phyloP scores from a whole-genome alignment of 768 basidiomycete species.

The Pisolithus marmoratus region DNA sequence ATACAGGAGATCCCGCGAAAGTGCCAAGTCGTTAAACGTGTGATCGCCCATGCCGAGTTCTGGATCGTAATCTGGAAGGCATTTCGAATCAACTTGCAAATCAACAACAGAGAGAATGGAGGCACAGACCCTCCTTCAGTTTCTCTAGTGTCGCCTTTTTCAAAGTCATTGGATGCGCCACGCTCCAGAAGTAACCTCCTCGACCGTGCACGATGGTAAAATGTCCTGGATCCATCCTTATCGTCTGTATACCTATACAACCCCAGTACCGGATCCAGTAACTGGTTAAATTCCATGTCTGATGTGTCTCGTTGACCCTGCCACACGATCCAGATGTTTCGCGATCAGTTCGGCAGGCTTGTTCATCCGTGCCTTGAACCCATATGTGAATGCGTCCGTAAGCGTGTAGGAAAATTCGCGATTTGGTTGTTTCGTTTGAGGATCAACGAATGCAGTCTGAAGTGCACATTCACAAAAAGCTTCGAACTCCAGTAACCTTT shows the following conservation, averaged over 20 bases:
- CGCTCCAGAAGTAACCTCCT: conserved; percentile 80
- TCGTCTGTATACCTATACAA: conserved; percentile 87
- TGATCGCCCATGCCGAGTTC: conserved; percentile 92
- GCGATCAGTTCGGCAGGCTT: conserved; percentile 94
- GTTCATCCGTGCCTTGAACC: conserved; percentile 69
- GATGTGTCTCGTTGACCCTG: conserved; percentile 70
- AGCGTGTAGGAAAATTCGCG: conserved; percentile 62
- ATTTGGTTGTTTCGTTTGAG: conserved; percentile 35
- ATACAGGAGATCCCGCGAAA: conserved; percentile 67
- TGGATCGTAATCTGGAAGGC: conserved; percentile 76
- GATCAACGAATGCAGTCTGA: conserved; percentile 43
- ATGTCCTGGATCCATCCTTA: conserved; percentile 90
- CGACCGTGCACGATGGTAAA: conserved; percentile 85
- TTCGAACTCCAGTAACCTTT: conserved; percentile 64
- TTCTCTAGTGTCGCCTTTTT: conserved; percentile 79
- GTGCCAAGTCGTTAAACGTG: conserved; percentile 88
- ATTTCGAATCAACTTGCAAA: conserved; percentile 13
- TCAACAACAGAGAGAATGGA: not conserved
- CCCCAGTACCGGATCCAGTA: conserved; percentile 61
- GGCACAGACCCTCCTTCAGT: conserved; percentile 68
- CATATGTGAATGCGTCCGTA: conserved; percentile 62
- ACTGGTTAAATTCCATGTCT: conserved; percentile 55
- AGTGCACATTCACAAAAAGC: conserved; percentile 48
- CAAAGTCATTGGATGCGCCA: conserved; percentile 83
- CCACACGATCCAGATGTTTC: conserved; percentile 85